Conservation (phyloP, 305 asterid species). For the Solanum hybrid region DNA sequence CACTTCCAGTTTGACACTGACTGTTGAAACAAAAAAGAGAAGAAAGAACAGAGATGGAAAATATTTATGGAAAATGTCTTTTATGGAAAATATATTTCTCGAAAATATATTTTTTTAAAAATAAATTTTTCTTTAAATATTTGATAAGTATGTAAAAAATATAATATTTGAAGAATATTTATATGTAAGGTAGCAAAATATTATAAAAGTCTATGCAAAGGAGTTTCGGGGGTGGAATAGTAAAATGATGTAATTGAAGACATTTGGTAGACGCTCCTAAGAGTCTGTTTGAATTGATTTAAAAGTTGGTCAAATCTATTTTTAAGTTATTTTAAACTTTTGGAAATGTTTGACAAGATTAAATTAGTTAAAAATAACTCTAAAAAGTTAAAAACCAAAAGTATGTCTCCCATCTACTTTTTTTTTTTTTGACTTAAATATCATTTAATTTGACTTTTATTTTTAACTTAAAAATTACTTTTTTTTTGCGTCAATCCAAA, state of each 20-base stretch:
- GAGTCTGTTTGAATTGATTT: too few species aligned
- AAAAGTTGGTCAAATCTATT: too few species aligned
- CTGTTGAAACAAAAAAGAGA: neutral
- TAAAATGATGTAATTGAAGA: neutral
- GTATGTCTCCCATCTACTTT: too few species aligned
- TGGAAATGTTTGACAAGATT: neutral
- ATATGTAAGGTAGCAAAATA: neutral
- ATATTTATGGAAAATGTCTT: too few species aligned
- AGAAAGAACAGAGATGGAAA: neutral
- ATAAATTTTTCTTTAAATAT: neutral
- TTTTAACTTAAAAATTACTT: too few species aligned
- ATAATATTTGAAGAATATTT: neutral
- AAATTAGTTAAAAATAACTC: too few species aligned
- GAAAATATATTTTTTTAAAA: neutral
- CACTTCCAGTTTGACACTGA: neutral
- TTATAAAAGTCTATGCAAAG: neutral
- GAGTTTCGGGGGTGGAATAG: neutral
- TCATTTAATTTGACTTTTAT: too few species aligned
- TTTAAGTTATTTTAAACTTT: too few species aligned
- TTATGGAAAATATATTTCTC: too few species aligned
- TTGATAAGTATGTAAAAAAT: neutral
- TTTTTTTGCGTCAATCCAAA: neutral
- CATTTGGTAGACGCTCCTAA: too few species aligned
- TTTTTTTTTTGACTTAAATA: neutral
- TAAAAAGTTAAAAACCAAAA: too few species aligned